Evolutionary conservation across 768 basidiomycete species (phyloP).

Genomic region (Tylopilus felleus): DNA sequence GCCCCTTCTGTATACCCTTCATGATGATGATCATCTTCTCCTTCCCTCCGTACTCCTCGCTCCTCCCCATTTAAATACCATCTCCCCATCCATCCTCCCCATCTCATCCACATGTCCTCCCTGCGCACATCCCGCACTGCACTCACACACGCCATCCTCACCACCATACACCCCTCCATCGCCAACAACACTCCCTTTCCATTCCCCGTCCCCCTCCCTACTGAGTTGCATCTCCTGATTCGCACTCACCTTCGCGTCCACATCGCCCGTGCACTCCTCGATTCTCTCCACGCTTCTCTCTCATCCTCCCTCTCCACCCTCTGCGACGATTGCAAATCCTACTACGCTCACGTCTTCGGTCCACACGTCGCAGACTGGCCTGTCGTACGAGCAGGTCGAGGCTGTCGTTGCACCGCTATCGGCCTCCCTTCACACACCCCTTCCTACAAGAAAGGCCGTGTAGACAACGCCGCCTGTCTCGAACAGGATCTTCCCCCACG

Average conservation of each 20-base stretch:
- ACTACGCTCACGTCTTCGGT: constrained; percentile 53
- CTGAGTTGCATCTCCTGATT: constrained; percentile 52
- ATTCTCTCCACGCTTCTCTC: constrained; percentile 42
- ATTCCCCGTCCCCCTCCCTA: constrained; percentile 36
- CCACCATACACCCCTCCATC: constrained; percentile 45
- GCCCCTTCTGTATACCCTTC: constrained; percentile 13
- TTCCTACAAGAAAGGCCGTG: constrained; percentile 6
- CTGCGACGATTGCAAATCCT: constrained; percentile 48
- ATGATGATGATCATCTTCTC: constrained; percentile 11
- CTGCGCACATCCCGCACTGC: constrained; percentile 40
- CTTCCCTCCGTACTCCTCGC: constrained; percentile 28
- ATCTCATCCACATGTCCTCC: constrained; percentile 12
- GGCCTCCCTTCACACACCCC: constrained; percentile 12
- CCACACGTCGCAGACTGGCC: constrained; percentile 53
- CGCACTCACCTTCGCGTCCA: constrained; percentile 44
- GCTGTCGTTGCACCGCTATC: constrained; percentile 43
- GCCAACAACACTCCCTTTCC: constrained; percentile 24
- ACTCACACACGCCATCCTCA: constrained; percentile 53
- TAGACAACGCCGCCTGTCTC: constrained; percentile 9
- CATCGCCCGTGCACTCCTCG: constrained; percentile 41
- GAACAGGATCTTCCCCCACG: constrained; percentile 24
- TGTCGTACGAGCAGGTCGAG: constrained; percentile 41
- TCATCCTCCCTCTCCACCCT: constrained; percentile 29
- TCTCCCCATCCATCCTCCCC: not conserved
- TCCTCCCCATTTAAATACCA: constrained; percentile 13